phyloP scores from a whole-genome alignment of 2,329 filamentous ascomycete species.

The Ceratocystis lukuohia region DNA sequence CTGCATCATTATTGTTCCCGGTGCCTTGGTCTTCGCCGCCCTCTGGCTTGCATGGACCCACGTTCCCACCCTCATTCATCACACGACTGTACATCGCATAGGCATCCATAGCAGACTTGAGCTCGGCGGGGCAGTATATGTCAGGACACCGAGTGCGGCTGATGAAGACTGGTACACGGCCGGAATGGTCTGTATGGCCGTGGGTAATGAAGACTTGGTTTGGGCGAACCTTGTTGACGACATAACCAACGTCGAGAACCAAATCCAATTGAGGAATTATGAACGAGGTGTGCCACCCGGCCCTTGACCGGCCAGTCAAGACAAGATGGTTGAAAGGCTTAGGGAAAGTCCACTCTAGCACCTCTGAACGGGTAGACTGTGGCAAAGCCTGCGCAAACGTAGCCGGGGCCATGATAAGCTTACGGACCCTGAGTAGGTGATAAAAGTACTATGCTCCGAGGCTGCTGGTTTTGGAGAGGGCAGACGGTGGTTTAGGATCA shows the following conservation, averaged over 20 bases:
- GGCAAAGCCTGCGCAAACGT: conserved; percentile 33
- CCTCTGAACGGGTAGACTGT: conserved; percentile 32
- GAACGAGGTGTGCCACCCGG: conserved; percentile 40
- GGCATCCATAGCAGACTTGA: conserved; percentile 29
- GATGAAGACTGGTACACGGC: conserved; percentile 32
- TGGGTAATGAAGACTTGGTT: conserved; percentile 39
- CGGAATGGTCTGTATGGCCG: conserved; percentile 36
- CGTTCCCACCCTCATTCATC: conserved; percentile 31
- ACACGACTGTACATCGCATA: conserved; percentile 31
- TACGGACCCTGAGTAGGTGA: background rate
- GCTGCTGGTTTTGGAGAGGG: background rate
- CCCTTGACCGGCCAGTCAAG: conserved; percentile 35
- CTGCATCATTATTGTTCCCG: background rate
- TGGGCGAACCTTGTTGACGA: conserved; percentile 33
- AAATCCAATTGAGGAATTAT: conserved; percentile 37
- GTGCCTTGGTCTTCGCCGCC: conserved; percentile 1
- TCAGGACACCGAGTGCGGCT: conserved; percentile 34
- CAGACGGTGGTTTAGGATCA: background rate
- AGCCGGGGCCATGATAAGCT: conserved; percentile 14
- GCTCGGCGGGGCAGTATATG: conserved; percentile 32
- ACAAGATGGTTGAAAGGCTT: conserved; percentile 31
- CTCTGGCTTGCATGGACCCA: conserved; percentile 22
- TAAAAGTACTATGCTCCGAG: background rate
- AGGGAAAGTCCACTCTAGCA: conserved; percentile 35
- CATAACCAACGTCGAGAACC: conserved; percentile 36